These are phyloP conservation scores for Oryza longistaminata DNA, from an alignment of 176 grass and related monocot genomes.

Conservation along the genomic window DNA sequence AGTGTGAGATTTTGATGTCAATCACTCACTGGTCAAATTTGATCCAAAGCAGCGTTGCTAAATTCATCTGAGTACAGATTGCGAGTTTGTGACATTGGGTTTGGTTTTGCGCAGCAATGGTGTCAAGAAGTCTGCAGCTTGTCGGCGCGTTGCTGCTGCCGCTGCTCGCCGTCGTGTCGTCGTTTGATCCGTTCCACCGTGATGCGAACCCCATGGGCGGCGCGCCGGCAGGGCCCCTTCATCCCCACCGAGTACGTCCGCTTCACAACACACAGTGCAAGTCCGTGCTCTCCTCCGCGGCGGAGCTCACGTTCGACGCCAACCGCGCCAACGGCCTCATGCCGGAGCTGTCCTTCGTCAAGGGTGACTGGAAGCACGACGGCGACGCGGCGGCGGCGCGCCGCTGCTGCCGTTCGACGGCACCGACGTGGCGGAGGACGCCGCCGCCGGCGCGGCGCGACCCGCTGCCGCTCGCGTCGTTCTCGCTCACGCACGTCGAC, in stretches of 20 bases:
- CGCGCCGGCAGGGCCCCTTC: conserved; percentile 34
- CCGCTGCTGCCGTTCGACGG: conserved; percentile 70
- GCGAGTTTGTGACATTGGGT: neutral
- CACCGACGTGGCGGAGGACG: conserved; percentile 38
- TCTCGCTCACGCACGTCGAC: conserved; percentile 72
- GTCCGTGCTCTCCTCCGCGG: conserved; percentile 51
- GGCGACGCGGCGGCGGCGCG: conserved; percentile 19
- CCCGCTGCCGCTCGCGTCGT: conserved; percentile 45
- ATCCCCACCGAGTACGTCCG: conserved; percentile 61
- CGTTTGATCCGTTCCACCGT: conserved; percentile 35
- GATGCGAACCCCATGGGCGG: neutral
- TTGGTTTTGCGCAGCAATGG: conserved; percentile 24
- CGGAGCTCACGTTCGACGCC: conserved; percentile 55
- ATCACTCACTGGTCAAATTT: neutral
- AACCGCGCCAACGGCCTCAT: conserved; percentile 54
- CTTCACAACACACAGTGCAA: conserved; percentile 55
- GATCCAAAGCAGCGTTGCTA: neutral
- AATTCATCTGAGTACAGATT: neutral
- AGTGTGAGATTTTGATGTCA: too few relatives aligned
- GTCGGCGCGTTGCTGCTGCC: conserved; percentile 33
- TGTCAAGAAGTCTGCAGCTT: neutral
- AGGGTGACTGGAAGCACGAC: conserved; percentile 76
- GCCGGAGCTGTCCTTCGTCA: conserved; percentile 62
- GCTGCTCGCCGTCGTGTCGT: neutral
- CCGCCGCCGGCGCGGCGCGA: neutral